These are phyloP conservation scores for Chrysochromulina parva DNA, from an alignment of 78 protist species.

Conservation along the genomic window DNA sequence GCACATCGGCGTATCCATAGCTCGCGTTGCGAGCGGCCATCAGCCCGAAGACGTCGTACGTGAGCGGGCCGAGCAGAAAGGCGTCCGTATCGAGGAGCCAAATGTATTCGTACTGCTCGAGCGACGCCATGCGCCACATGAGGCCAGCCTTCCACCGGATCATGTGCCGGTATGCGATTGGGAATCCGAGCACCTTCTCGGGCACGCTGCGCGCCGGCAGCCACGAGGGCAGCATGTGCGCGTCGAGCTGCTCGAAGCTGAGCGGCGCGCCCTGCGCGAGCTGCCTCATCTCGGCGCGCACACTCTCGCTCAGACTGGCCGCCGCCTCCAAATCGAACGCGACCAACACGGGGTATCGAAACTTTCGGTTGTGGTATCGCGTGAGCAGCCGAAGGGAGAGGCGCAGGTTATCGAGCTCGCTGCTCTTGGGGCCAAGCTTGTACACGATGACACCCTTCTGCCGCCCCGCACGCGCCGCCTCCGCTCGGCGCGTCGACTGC, in stretches of 20 bases:
- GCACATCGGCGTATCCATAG: not conserved
- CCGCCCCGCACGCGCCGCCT: not conserved
- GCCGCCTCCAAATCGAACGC: not conserved
- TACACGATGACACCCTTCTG: not conserved
- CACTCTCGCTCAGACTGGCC: not conserved
- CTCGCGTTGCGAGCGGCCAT: not conserved
- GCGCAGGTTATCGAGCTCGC: not conserved
- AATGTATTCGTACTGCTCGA: not conserved
- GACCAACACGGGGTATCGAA: not conserved
- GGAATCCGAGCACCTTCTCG: not conserved
- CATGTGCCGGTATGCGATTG: not conserved
- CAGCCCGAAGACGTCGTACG: not conserved
- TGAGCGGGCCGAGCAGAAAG: not conserved
- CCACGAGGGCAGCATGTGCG: not conserved
- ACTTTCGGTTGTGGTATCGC: not conserved
- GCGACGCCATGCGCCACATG: not conserved
- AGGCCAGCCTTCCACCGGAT: not conserved
- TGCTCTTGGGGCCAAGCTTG: not conserved
- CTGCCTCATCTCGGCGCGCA: not conserved
- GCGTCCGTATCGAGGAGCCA: not conserved
- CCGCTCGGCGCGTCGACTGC: not conserved
- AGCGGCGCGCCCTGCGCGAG: no score
- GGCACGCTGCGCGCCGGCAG: not conserved
- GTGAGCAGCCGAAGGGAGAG: not conserved
- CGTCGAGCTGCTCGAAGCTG: not conserved